phyloP scores from a whole-genome alignment of 106 monocot species.

The Triglochin maritima region DNA sequence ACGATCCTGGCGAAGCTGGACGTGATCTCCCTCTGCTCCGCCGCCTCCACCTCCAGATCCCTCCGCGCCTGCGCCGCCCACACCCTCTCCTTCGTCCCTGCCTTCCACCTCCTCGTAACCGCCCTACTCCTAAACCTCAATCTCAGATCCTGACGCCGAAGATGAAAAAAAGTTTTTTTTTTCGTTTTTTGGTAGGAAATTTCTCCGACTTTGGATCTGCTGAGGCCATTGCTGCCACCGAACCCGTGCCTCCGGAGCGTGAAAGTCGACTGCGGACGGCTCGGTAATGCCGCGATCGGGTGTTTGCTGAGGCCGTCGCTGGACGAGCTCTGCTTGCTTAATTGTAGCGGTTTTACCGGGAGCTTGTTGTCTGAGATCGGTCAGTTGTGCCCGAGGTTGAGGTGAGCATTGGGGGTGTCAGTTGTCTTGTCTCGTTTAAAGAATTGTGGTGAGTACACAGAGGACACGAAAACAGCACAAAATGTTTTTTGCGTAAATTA shows the following conservation, averaged over 20 bases:
- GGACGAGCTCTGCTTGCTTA: constrained; percentile 53
- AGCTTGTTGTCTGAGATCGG: constrained; percentile 52
- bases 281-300: constrained; percentile 46
- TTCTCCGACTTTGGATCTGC: constrained; percentile 48
- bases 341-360: constrained; percentile 68
- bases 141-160: not conserved
- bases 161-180: not conserved
- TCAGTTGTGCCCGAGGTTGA: constrained; percentile 50
- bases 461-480: too few species aligned
- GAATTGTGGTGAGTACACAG: too few species aligned
- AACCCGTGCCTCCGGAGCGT: constrained; percentile 65
- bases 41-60: constrained; percentile 46
- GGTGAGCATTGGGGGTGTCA: constrained; percentile 23
- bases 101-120: constrained; percentile 63
- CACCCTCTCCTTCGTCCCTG: constrained; percentile 50
- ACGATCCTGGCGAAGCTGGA: constrained; percentile 74
- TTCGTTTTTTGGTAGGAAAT: constrained; percentile 44
- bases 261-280: constrained; percentile 61
- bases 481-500: too few species aligned
- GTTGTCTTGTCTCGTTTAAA: too few species aligned
- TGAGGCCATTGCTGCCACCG: constrained; percentile 52
- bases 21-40: constrained; percentile 60
- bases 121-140: not conserved
- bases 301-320: constrained; percentile 43
- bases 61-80: constrained; percentile 55